phyloP scores from a whole-genome alignment of 179 eudicot species.

The Beta lomatogona region DNA sequence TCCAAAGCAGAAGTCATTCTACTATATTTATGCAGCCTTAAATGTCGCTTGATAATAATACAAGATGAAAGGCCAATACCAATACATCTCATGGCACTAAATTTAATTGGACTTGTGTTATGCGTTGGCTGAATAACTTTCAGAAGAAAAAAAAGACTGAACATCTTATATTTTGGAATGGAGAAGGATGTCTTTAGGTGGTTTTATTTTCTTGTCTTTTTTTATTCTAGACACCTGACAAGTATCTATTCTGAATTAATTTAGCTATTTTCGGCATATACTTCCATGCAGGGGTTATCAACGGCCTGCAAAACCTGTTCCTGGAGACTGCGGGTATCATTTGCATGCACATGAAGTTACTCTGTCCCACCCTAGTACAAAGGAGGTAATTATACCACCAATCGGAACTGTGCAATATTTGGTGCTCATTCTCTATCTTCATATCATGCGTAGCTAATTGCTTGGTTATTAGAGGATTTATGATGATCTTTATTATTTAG shows the following conservation, averaged over 20 bases:
- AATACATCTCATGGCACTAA: neutral
- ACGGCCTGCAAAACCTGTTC: constrained; percentile 87
- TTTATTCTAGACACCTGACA: neutral
- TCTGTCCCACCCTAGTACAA: constrained; percentile 65
- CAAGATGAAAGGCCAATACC: neutral
- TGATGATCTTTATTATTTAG: neutral
- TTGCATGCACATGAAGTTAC: constrained; percentile 82
- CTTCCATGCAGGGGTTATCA: constrained; percentile 65
- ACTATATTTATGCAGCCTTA: too few relatives aligned
- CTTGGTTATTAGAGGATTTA: neutral
- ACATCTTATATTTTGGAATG: neutral
- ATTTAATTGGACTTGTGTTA: neutral
- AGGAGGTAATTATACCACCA: constrained; percentile 52
- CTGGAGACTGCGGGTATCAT: constrained; percentile 94
- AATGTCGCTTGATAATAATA: neutral
- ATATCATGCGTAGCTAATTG: neutral
- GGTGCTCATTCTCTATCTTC: neutral
- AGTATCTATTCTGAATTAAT: neutral
- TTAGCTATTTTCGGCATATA: neutral
- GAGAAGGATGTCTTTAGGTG: neutral
- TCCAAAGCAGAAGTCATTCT: neutral
- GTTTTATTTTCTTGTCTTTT: too few relatives aligned
- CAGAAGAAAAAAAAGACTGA: neutral
- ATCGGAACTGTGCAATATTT: neutral
- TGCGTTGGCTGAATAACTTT: neutral